phyloP scores from a whole-genome alignment of 768 basidiomycete genomes.

The Russula sp. region DNA sequence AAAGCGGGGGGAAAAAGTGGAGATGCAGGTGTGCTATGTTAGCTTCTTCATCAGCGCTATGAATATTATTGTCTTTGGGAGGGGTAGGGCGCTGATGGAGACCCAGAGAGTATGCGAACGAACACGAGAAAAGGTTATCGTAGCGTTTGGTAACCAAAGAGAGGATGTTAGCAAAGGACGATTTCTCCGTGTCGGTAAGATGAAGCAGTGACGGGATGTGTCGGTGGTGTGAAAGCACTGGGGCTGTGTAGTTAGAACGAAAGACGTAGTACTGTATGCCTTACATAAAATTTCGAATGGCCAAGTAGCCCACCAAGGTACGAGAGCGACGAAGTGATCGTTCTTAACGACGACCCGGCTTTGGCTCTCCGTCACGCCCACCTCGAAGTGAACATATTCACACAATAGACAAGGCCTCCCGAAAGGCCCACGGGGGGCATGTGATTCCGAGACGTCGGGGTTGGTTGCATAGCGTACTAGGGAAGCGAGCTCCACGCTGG shows the following conservation, averaged over 20 bases:
- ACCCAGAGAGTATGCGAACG: conserved; percentile 93
- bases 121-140: conserved; percentile 75
- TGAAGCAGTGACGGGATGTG: conserved; percentile 69
- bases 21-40: conserved; percentile 75
- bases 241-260: background rate
- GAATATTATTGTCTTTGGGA: conserved; percentile 19
- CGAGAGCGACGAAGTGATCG: conserved; percentile 73
- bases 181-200: conserved; percentile 54
- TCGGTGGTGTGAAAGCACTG: conserved; percentile 70
- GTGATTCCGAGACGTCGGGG: conserved; percentile 32
- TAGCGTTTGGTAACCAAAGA: conserved; percentile 59
- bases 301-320: conserved; percentile 96
- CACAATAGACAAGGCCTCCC: conserved; percentile 66
- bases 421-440: conserved; percentile 51
- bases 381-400: conserved; percentile 70
- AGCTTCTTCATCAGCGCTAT: conserved; percentile 28
- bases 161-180: conserved; percentile 58
- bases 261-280: conserved; percentile 21
- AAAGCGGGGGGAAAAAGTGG: conserved; percentile 79
- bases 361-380: conserved; percentile 35
- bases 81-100: conserved; percentile 79
- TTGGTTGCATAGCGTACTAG: conserved; percentile 45
- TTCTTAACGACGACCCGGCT: conserved; percentile 67
- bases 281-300: conserved; percentile 78
- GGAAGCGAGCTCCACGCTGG: conserved; percentile 57